Evolutionary conservation across 148 eudicot species (phyloP).

Genomic region (Persicaria maculosa): DNA sequence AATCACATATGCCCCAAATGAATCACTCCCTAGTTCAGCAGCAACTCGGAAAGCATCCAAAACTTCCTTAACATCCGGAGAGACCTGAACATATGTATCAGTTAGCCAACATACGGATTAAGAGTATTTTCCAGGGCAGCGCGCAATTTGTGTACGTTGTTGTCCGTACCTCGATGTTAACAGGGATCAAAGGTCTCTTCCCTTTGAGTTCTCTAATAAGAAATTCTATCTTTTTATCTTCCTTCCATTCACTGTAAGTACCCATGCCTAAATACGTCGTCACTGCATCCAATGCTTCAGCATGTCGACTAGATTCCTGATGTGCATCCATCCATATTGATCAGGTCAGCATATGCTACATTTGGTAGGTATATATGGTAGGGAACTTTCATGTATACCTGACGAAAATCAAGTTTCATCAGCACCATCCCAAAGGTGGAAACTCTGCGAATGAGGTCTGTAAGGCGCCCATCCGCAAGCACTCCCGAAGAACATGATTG

Average conservation of each 20-base stretch:
- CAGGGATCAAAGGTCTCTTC: slow-evolving; percentile 80
- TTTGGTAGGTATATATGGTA: neutral
- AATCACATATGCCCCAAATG: slow-evolving; percentile 91
- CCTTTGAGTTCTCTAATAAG: slow-evolving; percentile 79
- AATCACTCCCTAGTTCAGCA: slow-evolving; percentile 87
- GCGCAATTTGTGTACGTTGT: neutral
- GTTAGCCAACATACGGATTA: neutral
- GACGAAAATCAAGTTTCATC: slow-evolving; percentile 91
- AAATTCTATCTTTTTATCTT: slow-evolving; percentile 71
- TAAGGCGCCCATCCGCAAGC: slow-evolving; percentile 89
- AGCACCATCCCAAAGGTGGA: slow-evolving; percentile 81
- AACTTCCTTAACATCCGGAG: slow-evolving; percentile 76
- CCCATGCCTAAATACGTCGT: slow-evolving; percentile 76
- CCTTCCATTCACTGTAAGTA: slow-evolving; percentile 79
- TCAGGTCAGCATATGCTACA: neutral
- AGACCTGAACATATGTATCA: slow-evolving; percentile 32
- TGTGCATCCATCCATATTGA: slow-evolving; percentile 12
- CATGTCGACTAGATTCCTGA: slow-evolving; percentile 84
- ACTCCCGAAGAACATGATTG: slow-evolving; percentile 81
- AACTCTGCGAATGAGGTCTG: slow-evolving; percentile 83
- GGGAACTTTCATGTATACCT: slow-evolving; percentile 38
- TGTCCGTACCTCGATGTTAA: slow-evolving; percentile 48
- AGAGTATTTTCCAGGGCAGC: neutral
- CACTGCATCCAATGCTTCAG: slow-evolving; percentile 79
- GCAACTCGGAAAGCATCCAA: slow-evolving; percentile 79